phyloP scores from a whole-genome alignment of 192 early-diverging fungal genomes.

The Mortierella hygrophila region DNA sequence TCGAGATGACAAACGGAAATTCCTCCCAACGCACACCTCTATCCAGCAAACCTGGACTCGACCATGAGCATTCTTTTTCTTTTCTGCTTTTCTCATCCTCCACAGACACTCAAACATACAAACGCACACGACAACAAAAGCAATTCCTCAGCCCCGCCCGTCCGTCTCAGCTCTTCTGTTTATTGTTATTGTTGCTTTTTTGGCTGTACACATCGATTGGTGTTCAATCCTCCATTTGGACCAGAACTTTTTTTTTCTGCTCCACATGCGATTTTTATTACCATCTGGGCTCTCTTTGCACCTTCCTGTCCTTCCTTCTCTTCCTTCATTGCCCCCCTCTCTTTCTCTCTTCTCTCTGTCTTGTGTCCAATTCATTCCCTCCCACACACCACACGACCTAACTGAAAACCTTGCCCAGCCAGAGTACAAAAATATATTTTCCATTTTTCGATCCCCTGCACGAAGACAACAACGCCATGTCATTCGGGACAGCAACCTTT shows the following conservation, averaged over 20 bases:
- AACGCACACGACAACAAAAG: neutral
- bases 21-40: neutral
- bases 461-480: neutral
- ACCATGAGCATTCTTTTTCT: neutral
- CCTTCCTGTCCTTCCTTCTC: neutral
- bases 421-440: neutral
- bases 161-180: neutral
- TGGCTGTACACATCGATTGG: neutral
- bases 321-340: neutral
- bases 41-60: neutral
- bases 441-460: neutral
- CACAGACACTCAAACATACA: neutral
- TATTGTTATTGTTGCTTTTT: neutral
- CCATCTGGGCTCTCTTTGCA: neutral
- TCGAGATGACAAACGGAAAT: constrained; percentile 1
- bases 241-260: neutral
- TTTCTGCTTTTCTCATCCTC: no score
- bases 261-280: constrained; percentile 13
- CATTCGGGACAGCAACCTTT: neutral
- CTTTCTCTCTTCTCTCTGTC: neutral
- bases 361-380: neutral
- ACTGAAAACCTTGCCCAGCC: neutral
- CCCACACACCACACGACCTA: constrained; percentile 3
- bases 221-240: neutral
- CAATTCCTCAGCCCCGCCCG: neutral